phyloP scores from a whole-genome alignment of 2,329 filamentous ascomycete species.

The Paracamarosporium sp. region DNA sequence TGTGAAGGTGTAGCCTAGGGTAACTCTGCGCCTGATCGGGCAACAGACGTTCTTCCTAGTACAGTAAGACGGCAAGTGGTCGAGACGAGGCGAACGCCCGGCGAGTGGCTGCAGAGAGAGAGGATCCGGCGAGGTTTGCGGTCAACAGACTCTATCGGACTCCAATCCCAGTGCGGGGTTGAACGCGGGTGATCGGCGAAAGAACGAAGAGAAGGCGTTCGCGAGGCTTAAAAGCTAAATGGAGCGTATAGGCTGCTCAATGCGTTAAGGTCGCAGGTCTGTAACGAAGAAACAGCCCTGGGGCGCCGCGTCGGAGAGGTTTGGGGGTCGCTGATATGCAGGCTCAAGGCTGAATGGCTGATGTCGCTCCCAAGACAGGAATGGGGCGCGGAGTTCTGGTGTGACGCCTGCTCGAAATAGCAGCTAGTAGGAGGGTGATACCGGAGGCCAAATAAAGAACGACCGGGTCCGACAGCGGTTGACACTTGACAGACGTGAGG shows the following conservation, averaged over 20 bases:
- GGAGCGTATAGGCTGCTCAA: constrained; percentile 27
- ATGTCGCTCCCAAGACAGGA: constrained; percentile 39
- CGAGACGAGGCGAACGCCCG: constrained; percentile 21
- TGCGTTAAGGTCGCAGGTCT: constrained; percentile 33
- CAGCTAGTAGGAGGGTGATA: constrained; percentile 36
- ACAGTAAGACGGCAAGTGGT: constrained; percentile 15
- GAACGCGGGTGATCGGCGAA: constrained; percentile 40
- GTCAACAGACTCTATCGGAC: constrained; percentile 32
- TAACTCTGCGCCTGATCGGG: constrained; percentile 16
- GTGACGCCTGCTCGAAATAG: constrained; percentile 44
- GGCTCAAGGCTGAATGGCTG: constrained; percentile 43
- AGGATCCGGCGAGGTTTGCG: constrained; percentile 32
- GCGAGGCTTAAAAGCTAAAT: constrained; percentile 31
- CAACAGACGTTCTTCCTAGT: constrained; percentile 10
- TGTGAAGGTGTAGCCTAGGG: constrained; percentile 30
- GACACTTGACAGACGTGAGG: constrained; percentile 25
- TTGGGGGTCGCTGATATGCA: constrained; percentile 39
- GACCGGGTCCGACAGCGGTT: constrained; percentile 30
- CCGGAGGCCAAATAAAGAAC: constrained; percentile 37
- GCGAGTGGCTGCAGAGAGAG: constrained; percentile 27
- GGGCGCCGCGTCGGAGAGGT: constrained; percentile 28
- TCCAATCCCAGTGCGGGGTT: constrained; percentile 40
- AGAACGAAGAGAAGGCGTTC: constrained; percentile 23
- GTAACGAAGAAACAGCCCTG: constrained; percentile 31
- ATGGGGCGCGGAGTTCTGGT: constrained; percentile 42